Percentiles rank a stretch among this genome's conserved stretches.
Conservation (phyloP, 2,329 filamentous ascomycete genomes). For the Phialophora expanda region DNA sequence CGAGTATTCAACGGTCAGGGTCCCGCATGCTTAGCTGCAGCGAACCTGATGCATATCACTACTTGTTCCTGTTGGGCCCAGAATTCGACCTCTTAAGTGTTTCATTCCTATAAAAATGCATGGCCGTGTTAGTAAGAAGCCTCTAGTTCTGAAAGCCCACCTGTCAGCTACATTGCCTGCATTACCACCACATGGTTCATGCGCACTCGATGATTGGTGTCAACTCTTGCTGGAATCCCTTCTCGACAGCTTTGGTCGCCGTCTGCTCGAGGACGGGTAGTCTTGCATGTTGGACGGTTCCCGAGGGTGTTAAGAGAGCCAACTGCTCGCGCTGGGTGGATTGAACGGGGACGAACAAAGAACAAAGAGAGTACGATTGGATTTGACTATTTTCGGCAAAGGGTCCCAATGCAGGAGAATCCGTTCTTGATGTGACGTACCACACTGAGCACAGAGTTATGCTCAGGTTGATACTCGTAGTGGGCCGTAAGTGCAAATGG, state of each 20-base stretch:
- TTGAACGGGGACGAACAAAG: neutral
- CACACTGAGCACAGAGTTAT: neutral
- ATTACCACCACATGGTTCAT: slow-evolving; percentile 8
- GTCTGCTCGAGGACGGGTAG: neutral
- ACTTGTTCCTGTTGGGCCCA: slow-evolving; percentile 7
- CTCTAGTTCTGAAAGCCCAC: neutral
- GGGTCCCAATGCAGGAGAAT: neutral
- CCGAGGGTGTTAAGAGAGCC: neutral
- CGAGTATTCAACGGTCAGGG: slow-evolving; percentile 10
- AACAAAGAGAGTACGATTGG: neutral
- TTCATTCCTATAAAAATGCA: neutral
- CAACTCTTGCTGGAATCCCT: neutral
- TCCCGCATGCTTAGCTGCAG: slow-evolving; percentile 4
- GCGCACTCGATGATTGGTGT: slow-evolving; percentile 9
- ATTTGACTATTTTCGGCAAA: neutral
- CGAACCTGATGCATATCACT: slow-evolving; percentile 1
- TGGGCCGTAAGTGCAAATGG: neutral
- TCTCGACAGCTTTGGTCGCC: neutral
- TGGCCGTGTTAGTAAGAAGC: neutral
- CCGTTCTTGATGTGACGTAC: neutral
- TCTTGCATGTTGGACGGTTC: neutral
- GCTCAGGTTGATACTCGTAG: no score
- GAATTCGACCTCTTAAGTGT: neutral
- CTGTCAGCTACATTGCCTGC: neutral
- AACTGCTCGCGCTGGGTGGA: neutral